A percentile compares a stretch with the other conserved stretches of the same genome.
phyloP scores from a whole-genome alignment of 1,284 basidiomycete species.

The Neotropicomus parvogracilis region DNA sequence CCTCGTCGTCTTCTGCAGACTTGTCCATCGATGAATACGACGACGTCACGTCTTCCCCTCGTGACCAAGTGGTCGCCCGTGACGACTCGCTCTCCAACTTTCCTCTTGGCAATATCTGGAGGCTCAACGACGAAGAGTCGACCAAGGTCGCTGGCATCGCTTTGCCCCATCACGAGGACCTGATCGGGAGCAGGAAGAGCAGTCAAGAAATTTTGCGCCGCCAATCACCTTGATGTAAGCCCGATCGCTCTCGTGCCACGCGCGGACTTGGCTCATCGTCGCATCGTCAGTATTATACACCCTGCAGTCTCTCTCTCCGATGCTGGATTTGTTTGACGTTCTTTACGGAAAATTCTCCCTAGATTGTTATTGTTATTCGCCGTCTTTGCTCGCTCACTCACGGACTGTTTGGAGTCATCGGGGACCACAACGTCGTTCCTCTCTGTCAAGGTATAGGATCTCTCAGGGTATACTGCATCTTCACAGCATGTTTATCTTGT shows the following conservation, averaged over 20 bases:
- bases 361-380: slow-evolving; percentile 34
- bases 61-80: slow-evolving; percentile 24
- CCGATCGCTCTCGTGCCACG: background rate
- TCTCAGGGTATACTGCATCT: slow-evolving; percentile 34
- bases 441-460: slow-evolving; percentile 31
- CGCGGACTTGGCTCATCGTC: background rate
- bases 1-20: slow-evolving; percentile 61
- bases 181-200: slow-evolving; percentile 34
- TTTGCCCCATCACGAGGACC: slow-evolving; percentile 33
- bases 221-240: slow-evolving; percentile 29
- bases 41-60: slow-evolving; percentile 21
- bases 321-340: slow-evolving; percentile 11
- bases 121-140: slow-evolving; percentile 60
- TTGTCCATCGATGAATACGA: slow-evolving; percentile 58
- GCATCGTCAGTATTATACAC: background rate
- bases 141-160: slow-evolving; percentile 45
- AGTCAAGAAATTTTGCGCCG: slow-evolving; percentile 34
- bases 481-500: slow-evolving; percentile 37
- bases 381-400: slow-evolving; percentile 24
- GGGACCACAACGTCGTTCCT: slow-evolving; percentile 25
- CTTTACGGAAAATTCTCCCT: slow-evolving; percentile 24
- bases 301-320: slow-evolving; percentile 3
- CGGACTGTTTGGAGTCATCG: slow-evolving; percentile 35
- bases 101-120: slow-evolving; percentile 58
- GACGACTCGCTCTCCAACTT: slow-evolving; percentile 35